Conservation (phyloP, 2,329 filamentous ascomycete genomes). For the Ascosphaera apis region DNA sequence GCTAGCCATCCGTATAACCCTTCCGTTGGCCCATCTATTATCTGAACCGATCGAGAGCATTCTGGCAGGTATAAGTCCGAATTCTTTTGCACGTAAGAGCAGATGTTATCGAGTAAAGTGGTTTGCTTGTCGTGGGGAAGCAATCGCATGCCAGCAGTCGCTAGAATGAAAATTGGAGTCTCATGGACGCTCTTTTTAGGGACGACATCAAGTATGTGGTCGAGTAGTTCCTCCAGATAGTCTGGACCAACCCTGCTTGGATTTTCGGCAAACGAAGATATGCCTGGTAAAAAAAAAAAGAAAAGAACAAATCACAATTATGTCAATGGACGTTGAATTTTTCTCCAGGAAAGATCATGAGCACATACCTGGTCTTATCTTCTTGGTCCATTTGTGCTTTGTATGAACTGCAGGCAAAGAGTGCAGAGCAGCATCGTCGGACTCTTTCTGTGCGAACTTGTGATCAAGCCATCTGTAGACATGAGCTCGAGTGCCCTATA, state of each 20-base stretch:
- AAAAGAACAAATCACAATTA: not conserved
- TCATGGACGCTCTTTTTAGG: constrained; percentile 53
- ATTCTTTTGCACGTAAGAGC: constrained; percentile 53
- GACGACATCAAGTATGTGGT: constrained; percentile 59
- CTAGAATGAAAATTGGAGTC: constrained; percentile 85
- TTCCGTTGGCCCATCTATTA: constrained; percentile 88
- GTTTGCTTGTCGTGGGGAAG: constrained; percentile 51
- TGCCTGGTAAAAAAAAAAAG: constrained; percentile 20
- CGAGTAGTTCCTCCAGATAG: constrained; percentile 55
- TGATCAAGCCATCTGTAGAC: constrained; percentile 85
- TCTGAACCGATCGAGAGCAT: constrained; percentile 70
- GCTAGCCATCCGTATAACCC: constrained; percentile 95
- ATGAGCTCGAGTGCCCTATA: constrained; percentile 63
- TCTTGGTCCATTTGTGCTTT: constrained; percentile 73
- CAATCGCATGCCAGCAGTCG: constrained; percentile 84
- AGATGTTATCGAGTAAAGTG: constrained; percentile 53
- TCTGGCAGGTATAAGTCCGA: constrained; percentile 75
- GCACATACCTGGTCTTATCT: constrained; percentile 57
- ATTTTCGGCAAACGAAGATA: constrained; percentile 68
- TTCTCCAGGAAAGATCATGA: not conserved
- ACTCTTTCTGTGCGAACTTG: constrained; percentile 39
- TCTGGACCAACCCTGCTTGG: constrained; percentile 57
- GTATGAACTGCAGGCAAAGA: constrained; percentile 61
- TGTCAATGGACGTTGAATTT: not conserved
- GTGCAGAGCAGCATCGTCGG: constrained; percentile 34